Percentiles rank a stretch among this genome's conserved stretches.
Conservation (phyloP, 352 stramenopile species). For the Globisporangium abappressorium region DNA sequence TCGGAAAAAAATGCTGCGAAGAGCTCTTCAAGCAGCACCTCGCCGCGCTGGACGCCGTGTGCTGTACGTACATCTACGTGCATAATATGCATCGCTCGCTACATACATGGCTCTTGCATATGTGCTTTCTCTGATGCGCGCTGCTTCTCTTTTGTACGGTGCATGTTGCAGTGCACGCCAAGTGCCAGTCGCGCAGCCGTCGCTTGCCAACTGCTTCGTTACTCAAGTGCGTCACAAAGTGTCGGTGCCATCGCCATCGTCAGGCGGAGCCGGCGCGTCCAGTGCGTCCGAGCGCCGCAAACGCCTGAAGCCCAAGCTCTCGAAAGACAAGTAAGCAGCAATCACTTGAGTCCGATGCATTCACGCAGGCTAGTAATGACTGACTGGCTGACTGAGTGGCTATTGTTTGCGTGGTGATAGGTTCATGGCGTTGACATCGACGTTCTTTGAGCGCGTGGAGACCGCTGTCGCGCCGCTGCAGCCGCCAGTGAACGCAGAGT, state of each 20-base stretch:
- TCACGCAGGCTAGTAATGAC: too few species aligned
- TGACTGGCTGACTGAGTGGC: background rate
- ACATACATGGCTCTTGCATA: background rate
- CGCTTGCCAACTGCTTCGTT: background rate
- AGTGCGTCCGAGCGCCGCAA: conserved; percentile 21
- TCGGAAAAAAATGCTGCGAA: background rate
- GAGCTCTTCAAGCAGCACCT: background rate
- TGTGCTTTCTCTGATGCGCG: background rate
- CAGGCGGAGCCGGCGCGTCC: background rate
- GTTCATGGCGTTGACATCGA: conserved; percentile 42
- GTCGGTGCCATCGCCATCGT: conserved; percentile 26
- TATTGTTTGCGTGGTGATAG: conserved; percentile 20
- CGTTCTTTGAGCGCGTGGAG: conserved; percentile 70
- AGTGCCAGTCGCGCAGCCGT: background rate
- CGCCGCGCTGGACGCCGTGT: background rate
- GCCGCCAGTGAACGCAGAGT: conserved; percentile 59
- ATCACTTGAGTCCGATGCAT: background rate
- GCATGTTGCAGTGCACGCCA: background rate
- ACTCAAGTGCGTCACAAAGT: conserved; percentile 26
- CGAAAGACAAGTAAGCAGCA: conserved; percentile 43
- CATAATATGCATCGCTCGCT: background rate
- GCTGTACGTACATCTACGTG: background rate
- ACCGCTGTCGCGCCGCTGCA: conserved; percentile 52
- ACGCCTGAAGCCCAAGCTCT: conserved; percentile 46
- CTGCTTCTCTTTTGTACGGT: background rate